A percentile compares a stretch with the other conserved stretches of the same genome.
Evolutionary conservation across 2,329 filamentous ascomycete genomes (phyloP).

Genomic region (Didymella segeticola): DNA sequence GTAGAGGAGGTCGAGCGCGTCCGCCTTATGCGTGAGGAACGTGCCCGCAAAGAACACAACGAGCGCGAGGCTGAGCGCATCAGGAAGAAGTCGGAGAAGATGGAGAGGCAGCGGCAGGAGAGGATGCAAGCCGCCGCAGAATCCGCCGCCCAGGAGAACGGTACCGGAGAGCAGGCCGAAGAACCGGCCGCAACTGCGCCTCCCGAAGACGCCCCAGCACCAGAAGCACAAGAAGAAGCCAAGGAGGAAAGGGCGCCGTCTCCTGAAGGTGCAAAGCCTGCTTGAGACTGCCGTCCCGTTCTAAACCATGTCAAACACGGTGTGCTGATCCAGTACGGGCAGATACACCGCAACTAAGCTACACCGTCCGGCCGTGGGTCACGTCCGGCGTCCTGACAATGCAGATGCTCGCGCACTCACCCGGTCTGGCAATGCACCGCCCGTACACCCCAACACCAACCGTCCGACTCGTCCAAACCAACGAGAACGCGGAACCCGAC

Average conservation of each 20-base stretch:
- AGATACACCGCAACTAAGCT: conserved; percentile 30
- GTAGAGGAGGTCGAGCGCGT: conserved; percentile 92
- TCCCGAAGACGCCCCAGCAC: conserved; percentile 23
- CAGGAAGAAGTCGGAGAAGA: conserved; percentile 54
- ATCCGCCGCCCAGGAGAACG: conserved; percentile 24
- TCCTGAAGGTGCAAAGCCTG: conserved; percentile 44
- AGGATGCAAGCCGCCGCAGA: conserved; percentile 40
- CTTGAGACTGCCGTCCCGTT: conserved; percentile 34
- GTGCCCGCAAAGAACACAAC: conserved; percentile 77
- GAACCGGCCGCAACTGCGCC: conserved; percentile 15
- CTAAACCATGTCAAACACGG: conserved; percentile 11
- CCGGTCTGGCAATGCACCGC: background rate
- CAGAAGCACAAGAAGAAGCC: conserved; percentile 34
- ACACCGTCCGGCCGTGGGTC: conserved; percentile 40
- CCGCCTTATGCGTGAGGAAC: conserved; percentile 84
- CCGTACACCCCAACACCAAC: background rate
- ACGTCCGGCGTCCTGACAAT: conserved; percentile 28
- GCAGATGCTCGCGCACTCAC: conserved; percentile 21
- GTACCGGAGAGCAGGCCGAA: conserved; percentile 34
- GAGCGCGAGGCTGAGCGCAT: conserved; percentile 60
- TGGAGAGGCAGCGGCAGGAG: conserved; percentile 38
- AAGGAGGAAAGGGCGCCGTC: conserved; percentile 36
- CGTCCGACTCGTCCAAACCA: background rate
- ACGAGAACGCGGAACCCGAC: background rate
- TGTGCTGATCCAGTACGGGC: conserved; percentile 32